These are phyloP conservation scores for Leccinum subrobustum DNA, from an alignment of 1,284 basidiomycete species.

Conservation along the genomic window DNA sequence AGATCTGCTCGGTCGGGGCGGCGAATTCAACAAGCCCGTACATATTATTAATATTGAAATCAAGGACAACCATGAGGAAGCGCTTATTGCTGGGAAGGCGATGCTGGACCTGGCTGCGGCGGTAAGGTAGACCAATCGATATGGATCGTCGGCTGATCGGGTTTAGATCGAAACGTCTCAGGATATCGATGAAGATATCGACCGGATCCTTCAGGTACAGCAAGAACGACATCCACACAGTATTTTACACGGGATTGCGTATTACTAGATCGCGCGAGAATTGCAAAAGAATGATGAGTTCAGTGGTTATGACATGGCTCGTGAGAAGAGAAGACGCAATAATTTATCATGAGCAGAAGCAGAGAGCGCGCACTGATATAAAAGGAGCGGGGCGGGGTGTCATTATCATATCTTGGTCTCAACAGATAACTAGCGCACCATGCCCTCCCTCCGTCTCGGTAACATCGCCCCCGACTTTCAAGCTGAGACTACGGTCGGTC, in stretches of 20 bases:
- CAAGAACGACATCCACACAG: conserved; percentile 91
- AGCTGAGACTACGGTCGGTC: conserved; percentile 78
- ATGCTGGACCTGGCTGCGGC: conserved; percentile 92
- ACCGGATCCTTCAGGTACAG: conserved; percentile 79
- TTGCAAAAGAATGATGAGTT: conserved; percentile 19
- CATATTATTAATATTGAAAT: conserved; percentile 99
- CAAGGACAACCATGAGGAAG: conserved; percentile 99
- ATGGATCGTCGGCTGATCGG: conserved; percentile 17
- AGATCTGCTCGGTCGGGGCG: conserved; percentile 89
- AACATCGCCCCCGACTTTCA: conserved; percentile 80
- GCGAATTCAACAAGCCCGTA: conserved; percentile 91
- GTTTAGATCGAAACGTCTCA: conserved; percentile 79
- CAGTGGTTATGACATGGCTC: conserved; percentile 11
- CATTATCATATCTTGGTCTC: conserved; percentile 7
- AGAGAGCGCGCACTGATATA: conserved; percentile 15
- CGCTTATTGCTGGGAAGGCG: conserved; percentile 91
- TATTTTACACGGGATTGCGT: conserved; percentile 88
- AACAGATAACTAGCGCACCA: conserved; percentile 15
- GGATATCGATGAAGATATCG: conserved; percentile 92
- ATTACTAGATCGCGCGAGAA: conserved; percentile 57
- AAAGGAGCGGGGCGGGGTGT: conserved; percentile 12
- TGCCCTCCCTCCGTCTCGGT: conserved; percentile 66
- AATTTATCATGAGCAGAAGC: conserved; percentile 23
- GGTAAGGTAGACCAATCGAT: conserved; percentile 48
- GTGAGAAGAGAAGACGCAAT: conserved; percentile 52